phyloP scores from a whole-genome alignment of 2,329 filamentous ascomycete genomes.

The Escovopsis sp. region DNA sequence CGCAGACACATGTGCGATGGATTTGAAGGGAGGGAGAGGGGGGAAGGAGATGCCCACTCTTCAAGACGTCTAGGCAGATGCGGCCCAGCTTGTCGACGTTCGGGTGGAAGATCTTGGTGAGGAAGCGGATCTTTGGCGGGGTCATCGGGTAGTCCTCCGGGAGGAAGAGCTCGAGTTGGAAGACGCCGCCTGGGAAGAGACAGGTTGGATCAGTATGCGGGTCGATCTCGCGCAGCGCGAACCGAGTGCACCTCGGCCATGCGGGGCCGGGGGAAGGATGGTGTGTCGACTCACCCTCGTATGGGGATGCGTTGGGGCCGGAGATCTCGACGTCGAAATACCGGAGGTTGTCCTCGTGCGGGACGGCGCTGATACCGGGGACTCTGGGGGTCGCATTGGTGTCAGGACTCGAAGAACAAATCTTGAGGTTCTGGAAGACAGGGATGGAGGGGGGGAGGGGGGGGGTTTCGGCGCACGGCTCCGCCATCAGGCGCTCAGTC shows the following conservation, averaged over 20 bases:
- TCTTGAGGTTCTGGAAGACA: slow-evolving; percentile 6
- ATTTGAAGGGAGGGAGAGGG: background rate
- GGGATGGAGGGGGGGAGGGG: too few species aligned
- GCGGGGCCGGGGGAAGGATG: too few species aligned
- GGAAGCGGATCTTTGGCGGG: slow-evolving; percentile 92
- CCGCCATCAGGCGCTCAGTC: slow-evolving; percentile 90
- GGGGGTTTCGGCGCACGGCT: too few species aligned
- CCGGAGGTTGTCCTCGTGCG: slow-evolving; percentile 91
- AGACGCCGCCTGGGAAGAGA: slow-evolving; percentile 53
- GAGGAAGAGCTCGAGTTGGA: slow-evolving; percentile 93
- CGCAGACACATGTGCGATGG: background rate
- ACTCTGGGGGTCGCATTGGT: slow-evolving; percentile 46
- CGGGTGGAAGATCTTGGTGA: slow-evolving; percentile 98
- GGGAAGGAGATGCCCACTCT: slow-evolving; percentile 48
- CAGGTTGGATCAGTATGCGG: too few species aligned
- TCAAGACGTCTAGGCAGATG: slow-evolving; percentile 93
- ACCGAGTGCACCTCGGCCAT: background rate
- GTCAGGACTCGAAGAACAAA: slow-evolving; percentile 6
- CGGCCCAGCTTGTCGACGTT: slow-evolving; percentile 97
- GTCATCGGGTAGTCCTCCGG: slow-evolving; percentile 99
- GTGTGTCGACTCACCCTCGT: slow-evolving; percentile 54
- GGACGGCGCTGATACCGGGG: slow-evolving; percentile 86
- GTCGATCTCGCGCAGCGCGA: background rate
- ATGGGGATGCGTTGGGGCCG: slow-evolving; percentile 81
- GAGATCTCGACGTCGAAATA: slow-evolving; percentile 98